A percentile compares a stretch with the other conserved stretches of the same genome.
These are phyloP conservation scores for Porphyra umbilicalis DNA, from an alignment of 31 red algal genomes.

Conservation along the genomic window DNA sequence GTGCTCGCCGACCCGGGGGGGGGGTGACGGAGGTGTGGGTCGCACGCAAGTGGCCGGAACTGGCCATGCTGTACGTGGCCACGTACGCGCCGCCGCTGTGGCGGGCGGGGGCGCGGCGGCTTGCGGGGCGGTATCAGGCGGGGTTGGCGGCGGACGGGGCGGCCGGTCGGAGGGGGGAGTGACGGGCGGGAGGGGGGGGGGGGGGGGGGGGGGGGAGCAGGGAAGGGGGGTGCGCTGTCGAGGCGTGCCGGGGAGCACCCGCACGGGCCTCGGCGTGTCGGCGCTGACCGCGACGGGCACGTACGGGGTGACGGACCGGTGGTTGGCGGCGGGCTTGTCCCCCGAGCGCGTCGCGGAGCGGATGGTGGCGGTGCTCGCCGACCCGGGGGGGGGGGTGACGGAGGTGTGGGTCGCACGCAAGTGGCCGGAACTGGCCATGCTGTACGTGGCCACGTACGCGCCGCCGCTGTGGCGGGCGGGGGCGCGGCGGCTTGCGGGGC, in stretches of 20 bases:
- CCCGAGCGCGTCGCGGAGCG: conserved; percentile 55
- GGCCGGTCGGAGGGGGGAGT: too few relatives aligned
- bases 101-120: not conserved
- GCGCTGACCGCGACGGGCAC: conserved; percentile 43
- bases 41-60: not conserved
- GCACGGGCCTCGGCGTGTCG: conserved; percentile 30
- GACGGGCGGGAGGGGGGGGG: too few relatives aligned
- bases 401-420: not conserved
- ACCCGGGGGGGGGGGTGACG: not conserved
- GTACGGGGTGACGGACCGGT: conserved; percentile 24
- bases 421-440: not conserved
- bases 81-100: not conserved
- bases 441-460: not conserved
- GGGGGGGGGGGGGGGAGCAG: too few relatives aligned
- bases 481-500: not conserved
- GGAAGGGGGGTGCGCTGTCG: too few relatives aligned
- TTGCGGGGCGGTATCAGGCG: not conserved
- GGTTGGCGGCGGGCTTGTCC: conserved; percentile 39
- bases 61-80: not conserved
- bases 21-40: not conserved
- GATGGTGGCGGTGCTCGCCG: conserved; percentile 33
- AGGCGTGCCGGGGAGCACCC: conserved; percentile 58
- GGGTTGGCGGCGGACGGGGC: not conserved
- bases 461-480: not conserved
- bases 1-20: not conserved